These are phyloP conservation scores for Spirogloea muscicola DNA, from an alignment of 139 green algal species.

Conservation along the genomic window DNA sequence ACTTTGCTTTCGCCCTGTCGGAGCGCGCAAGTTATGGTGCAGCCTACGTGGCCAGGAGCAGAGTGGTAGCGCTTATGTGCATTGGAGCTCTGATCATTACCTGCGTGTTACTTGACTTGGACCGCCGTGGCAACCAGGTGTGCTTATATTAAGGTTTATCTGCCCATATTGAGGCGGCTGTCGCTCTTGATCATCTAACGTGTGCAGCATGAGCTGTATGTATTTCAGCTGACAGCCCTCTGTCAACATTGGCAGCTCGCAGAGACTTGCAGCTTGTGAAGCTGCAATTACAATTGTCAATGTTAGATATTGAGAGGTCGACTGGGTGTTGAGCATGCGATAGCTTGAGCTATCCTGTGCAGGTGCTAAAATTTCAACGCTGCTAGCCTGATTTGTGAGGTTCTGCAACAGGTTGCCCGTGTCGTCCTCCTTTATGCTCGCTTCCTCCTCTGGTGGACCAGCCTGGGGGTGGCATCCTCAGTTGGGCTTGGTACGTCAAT, in stretches of 20 bases:
- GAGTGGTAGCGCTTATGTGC: not conserved
- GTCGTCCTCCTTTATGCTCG: no score
- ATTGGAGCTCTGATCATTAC: not conserved
- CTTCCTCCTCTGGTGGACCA: no score
- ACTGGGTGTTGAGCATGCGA: no score
- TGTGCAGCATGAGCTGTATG: not conserved
- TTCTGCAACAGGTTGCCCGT: no score
- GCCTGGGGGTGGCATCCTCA: no score
- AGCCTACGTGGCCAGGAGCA: not conserved
- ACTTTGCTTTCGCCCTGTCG: slow-evolving; percentile 9
- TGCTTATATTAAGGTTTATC: not conserved
- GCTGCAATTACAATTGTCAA: no score
- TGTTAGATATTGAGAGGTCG: no score
- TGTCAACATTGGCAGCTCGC: not conserved
- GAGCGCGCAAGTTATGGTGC: not conserved
- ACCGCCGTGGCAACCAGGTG: slow-evolving; percentile 8
- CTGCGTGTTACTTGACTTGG: not conserved
- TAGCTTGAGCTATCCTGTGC: no score
- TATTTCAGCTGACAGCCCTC: not conserved
- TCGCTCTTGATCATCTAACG: not conserved
- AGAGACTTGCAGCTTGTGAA: no score
- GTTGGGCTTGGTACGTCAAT: no score
- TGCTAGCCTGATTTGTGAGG: no score
- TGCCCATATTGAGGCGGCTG: not conserved
- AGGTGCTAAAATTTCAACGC: no score